Evolutionary conservation across 2,329 filamentous ascomycete genomes (phyloP).

Genomic region (Talaromyces sp.): DNA sequence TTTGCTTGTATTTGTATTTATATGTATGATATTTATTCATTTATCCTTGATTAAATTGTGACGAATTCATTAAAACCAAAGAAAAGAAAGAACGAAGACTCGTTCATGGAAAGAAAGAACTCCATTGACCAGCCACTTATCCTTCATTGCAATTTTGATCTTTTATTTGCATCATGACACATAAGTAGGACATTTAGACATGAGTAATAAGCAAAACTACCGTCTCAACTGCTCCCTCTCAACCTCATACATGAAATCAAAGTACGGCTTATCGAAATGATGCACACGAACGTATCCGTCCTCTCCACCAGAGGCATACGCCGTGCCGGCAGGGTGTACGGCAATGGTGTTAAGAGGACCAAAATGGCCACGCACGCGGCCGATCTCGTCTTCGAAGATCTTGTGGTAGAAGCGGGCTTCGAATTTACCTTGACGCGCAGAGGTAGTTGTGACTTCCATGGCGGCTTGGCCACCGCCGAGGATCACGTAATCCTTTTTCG

Average conservation of each 20-base stretch:
- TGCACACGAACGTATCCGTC: slow-evolving; percentile 98
- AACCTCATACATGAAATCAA: slow-evolving; percentile 98
- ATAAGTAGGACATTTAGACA: slow-evolving; percentile 10
- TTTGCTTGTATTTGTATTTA: neutral
- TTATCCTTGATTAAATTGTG: neutral
- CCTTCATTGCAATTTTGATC: slow-evolving; percentile 5
- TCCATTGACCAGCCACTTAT: slow-evolving; percentile 5
- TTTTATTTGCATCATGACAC: slow-evolving; percentile 14
- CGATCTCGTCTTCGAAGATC: slow-evolving; percentile 98
- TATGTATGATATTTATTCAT: slow-evolving; percentile 2
- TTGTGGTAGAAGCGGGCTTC: slow-evolving; percentile 99
- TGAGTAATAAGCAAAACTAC: slow-evolving; percentile 23
- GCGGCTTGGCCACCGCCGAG: slow-evolving; percentile 96
- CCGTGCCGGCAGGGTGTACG: slow-evolving; percentile 82
- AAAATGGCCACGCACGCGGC: slow-evolving; percentile 94
- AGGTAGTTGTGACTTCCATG: slow-evolving; percentile 97
- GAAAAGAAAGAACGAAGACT: neutral
- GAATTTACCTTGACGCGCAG: slow-evolving; percentile 94
- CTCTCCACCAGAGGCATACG: slow-evolving; percentile 93
- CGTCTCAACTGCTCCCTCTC: slow-evolving; percentile 69
- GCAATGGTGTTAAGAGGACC: slow-evolving; percentile 95
- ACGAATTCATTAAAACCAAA: neutral
- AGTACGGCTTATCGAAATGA: slow-evolving; percentile 98
- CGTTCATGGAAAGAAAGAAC: neutral
- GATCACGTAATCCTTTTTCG: slow-evolving; percentile 96